These are phyloP conservation scores for Saprolegnia diclina DNA, from an alignment of 352 stramenopile genomes.

Conservation along the genomic window DNA sequence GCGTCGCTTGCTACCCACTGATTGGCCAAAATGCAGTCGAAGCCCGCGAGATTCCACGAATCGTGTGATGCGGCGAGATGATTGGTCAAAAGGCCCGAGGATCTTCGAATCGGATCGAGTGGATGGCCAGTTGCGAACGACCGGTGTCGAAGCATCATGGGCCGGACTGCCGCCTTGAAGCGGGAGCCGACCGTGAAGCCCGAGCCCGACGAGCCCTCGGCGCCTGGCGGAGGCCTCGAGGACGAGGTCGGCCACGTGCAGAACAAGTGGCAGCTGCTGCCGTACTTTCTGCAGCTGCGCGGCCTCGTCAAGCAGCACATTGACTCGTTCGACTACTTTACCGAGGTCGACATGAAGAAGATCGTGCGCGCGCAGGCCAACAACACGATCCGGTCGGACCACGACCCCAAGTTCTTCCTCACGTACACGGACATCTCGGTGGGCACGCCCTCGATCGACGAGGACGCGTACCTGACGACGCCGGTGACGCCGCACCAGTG, in stretches of 20 bases:
- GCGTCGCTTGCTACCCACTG: background rate
- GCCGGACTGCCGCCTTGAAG: background rate
- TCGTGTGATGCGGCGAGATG: background rate
- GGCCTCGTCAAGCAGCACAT: conserved; percentile 98
- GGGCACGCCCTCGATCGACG: conserved; percentile 93
- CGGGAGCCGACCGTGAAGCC: conserved; percentile 5
- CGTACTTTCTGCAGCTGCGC: conserved; percentile 94
- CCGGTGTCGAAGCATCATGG: background rate
- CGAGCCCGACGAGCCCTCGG: conserved; percentile 31
- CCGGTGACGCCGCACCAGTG: conserved; percentile 97
- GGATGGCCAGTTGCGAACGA: background rate
- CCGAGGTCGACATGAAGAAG: conserved; percentile 97
- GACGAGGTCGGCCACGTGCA: conserved; percentile 72
- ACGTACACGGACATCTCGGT: conserved; percentile 99
- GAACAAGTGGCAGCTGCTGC: conserved; percentile 98
- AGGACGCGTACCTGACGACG: conserved; percentile 93
- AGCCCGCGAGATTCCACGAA: background rate
- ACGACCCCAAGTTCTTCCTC: conserved; percentile 98
- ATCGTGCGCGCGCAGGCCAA: conserved; percentile 95
- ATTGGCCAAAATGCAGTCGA: background rate
- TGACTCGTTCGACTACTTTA: conserved; percentile 99
- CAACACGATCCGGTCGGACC: conserved; percentile 85
- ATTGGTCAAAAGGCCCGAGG: background rate
- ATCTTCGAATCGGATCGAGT: background rate
- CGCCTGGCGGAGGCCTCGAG: conserved; percentile 40